phyloP scores from a whole-genome alignment of 2,329 filamentous ascomycete genomes.

The Arthrobotrys entomopaga region DNA sequence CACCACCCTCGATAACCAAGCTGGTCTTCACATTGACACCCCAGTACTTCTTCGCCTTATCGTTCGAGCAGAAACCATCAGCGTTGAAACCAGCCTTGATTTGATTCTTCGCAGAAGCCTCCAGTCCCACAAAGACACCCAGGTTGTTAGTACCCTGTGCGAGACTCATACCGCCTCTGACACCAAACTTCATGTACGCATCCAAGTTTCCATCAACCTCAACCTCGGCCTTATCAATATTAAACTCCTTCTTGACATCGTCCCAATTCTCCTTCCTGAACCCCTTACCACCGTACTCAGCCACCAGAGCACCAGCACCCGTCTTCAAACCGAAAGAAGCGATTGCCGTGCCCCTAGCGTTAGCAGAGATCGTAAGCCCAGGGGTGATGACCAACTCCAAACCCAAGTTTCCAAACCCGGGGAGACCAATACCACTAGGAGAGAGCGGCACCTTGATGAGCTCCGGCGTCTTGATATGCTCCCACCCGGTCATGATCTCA shows the following conservation, averaged over 20 bases:
- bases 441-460: conserved; percentile 1
- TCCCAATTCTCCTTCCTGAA: conserved; percentile 1
- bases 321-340: background rate
- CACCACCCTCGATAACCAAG: conserved; percentile 11
- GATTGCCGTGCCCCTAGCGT: background rate
- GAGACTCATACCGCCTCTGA: conserved; percentile 10
- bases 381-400: conserved; percentile 9
- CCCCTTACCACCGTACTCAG: background rate
- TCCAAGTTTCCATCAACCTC: background rate
- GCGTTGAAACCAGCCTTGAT: conserved; percentile 2
- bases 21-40: background rate
- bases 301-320: background rate
- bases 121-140: conserved; percentile 2
- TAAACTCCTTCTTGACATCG: background rate
- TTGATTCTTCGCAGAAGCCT: background rate
- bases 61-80: conserved; percentile 5
- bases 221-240: background rate
- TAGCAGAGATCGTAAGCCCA: background rate
- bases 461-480: conserved; percentile 2
- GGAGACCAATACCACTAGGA: conserved; percentile 6
- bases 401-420: conserved; percentile 10
- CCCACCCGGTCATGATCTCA: background rate
- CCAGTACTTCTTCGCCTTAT: background rate
- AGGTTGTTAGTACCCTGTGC: background rate
- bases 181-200: conserved; percentile 1